Conservation (phyloP, 495 filamentous ascomycete genomes). For the Choiromyces venosus region DNA sequence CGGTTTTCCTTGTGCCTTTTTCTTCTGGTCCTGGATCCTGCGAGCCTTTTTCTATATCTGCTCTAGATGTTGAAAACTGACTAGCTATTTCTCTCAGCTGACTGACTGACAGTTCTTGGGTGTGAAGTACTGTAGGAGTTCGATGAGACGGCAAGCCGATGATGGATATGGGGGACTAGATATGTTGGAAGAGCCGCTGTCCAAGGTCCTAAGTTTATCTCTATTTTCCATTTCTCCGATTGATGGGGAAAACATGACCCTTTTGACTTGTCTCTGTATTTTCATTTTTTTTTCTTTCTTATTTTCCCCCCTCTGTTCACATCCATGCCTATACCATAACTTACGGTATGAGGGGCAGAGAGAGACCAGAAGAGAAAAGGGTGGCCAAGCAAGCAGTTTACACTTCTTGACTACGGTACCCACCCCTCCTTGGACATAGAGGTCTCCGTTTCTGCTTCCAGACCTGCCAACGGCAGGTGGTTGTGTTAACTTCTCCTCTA, state of each 20-base stretch:
- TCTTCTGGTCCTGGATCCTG: background rate
- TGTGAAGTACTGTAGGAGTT: background rate
- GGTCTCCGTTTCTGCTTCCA: constrained; percentile 24
- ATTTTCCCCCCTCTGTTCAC: constrained; percentile 11
- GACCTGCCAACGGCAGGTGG: constrained; percentile 23
- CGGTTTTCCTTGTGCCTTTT: background rate
- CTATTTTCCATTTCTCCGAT: constrained; percentile 6
- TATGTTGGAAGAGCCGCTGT: background rate
- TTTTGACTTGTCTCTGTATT: constrained; percentile 19
- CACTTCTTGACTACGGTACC: background rate
- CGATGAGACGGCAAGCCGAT: background rate
- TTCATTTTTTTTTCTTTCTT: constrained; percentile 1
- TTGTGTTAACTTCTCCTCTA: background rate
- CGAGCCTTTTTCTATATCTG: background rate
- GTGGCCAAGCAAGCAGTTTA: background rate
- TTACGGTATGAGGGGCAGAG: constrained; percentile 25
- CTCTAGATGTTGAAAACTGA: background rate
- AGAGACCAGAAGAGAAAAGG: constrained; percentile 27
- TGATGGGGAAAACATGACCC: constrained; percentile 20
- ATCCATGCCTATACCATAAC: constrained; percentile 16
- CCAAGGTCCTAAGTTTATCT: background rate
- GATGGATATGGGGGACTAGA: background rate
- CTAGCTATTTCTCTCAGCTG: background rate
- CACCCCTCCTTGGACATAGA: constrained; percentile 11
- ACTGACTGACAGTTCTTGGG: background rate